Evolutionary conservation across 2,329 filamentous ascomycete species (phyloP).

Genomic region (Venturia carpophila): DNA sequence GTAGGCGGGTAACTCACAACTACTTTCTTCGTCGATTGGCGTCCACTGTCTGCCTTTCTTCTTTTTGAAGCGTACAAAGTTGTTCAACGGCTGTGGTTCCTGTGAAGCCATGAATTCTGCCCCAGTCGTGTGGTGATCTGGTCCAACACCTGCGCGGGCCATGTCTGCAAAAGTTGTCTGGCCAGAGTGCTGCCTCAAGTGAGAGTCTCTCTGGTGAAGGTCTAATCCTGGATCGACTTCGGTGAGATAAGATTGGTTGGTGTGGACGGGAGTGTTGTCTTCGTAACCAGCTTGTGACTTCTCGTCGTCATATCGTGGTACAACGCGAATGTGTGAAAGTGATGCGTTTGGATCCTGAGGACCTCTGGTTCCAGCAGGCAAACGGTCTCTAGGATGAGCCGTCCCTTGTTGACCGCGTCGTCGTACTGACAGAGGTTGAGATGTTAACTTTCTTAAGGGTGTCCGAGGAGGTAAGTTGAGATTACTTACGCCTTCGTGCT

Average conservation of each 20-base stretch:
- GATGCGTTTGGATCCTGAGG: slow-evolving; percentile 17
- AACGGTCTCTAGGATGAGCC: slow-evolving; percentile 21
- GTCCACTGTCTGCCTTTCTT: slow-evolving; percentile 9
- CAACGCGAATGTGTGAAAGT: slow-evolving; percentile 26
- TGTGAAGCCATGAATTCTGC: slow-evolving; percentile 21
- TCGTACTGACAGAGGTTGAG: not conserved
- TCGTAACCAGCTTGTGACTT: slow-evolving; percentile 14
- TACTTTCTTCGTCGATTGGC: slow-evolving; percentile 11
- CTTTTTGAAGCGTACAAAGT: slow-evolving; percentile 20
- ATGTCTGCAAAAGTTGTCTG: slow-evolving; percentile 27
- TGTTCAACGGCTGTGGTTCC: slow-evolving; percentile 22
- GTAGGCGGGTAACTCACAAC: not conserved
- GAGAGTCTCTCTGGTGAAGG: slow-evolving; percentile 17
- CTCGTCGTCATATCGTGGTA: slow-evolving; percentile 21
- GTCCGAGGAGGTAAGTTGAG: not conserved
- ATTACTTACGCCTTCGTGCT: slow-evolving; percentile 8
- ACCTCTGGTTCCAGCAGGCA: slow-evolving; percentile 22
- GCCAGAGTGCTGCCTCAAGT: slow-evolving; percentile 13
- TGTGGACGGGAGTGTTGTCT: slow-evolving; percentile 6
- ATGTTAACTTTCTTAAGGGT: not conserved
- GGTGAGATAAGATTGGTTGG: slow-evolving; percentile 19
- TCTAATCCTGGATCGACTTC: slow-evolving; percentile 20
- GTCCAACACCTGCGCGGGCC: slow-evolving; percentile 24
- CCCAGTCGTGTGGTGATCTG: slow-evolving; percentile 20
- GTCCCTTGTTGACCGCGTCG: slow-evolving; percentile 23